Base-by-base conservation (phyloP, 208 protist genomes). In the Plasmodiophora brassicae region DNA sequence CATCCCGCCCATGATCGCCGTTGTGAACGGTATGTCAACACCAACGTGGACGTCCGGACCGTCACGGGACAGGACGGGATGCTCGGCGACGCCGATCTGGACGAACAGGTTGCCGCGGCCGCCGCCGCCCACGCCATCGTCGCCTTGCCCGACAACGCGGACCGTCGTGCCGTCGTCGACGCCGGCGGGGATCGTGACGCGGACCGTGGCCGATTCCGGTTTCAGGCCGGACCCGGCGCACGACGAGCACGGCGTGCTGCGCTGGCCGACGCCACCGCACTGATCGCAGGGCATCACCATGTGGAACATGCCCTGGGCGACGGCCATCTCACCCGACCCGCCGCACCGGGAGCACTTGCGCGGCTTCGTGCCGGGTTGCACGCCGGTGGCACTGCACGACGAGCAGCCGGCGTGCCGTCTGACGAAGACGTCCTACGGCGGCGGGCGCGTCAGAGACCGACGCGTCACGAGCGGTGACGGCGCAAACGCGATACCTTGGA, bases 1-100 rank as follows among this genome's bases (percentile, higher is more conserved):
- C 28, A 35, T 86, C 1, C 84, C 84, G 20, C 84, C 84, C 10
- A 86, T 14, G 36, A 86, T n/a, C 1, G 84, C 84, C 10, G 50
- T 86, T 28, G 45, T 53, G 25, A 86, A 65, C 20, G 84, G 84
- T 14, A 86, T 65, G 43, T 86, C 84, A 71, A 86, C 84, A 57
- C 46, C 45, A 53, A 86, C 84, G n/a, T 86, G 84, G 28, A 86
- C 43, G n/a, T 86, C 84, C 28, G 46, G 10, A 44, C 84, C 84
- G 44, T 86, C 46, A n/a, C 84, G 5, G 5, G 28, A 32, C 46
- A 86, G n/a, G 25, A 86, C 28, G 1, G 84, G 84, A 57, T 86
- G 84, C 25, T 53, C 45, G 28, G 14, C 28, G 36, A 86, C 84
- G 20, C 1, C 20, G 5, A 86, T 28, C 5, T 86, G 50, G 28